phyloP scores from a whole-genome alignment of 163 green algal species.

The Picocystis sp. region DNA sequence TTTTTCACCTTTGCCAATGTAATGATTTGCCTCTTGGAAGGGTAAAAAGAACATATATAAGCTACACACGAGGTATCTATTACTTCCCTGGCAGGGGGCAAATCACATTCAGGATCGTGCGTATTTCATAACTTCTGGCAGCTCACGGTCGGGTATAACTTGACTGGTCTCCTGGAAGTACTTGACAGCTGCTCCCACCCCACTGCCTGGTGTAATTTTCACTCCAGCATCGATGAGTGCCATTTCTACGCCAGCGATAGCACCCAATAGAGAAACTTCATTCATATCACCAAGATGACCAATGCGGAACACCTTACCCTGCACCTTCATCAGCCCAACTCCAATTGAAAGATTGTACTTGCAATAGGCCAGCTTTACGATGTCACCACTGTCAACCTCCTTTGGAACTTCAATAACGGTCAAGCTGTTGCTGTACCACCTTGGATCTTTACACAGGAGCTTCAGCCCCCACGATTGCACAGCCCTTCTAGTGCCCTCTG shows the following conservation, averaged over 20 bases:
- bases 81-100: no score
- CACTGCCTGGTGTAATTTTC: slow-evolving; percentile 43
- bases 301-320: slow-evolving; percentile 82
- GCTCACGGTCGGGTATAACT: slow-evolving; percentile 58
- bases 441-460: slow-evolving; percentile 67
- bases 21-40: no score
- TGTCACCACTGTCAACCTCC: slow-evolving; percentile 66
- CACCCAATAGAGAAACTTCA: slow-evolving; percentile 77
- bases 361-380: slow-evolving; percentile 75
- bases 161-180: slow-evolving; percentile 44
- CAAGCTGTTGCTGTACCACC: slow-evolving; percentile 79
- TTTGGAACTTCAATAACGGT: slow-evolving; percentile 79
- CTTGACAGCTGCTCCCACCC: slow-evolving; percentile 45
- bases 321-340: slow-evolving; percentile 61
- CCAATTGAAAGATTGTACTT: slow-evolving; percentile 95
- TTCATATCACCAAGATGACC: slow-evolving; percentile 96
- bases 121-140: not conserved
- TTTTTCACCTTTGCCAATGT: no score
- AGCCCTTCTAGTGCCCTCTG: slow-evolving; percentile 61
- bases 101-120: no score
- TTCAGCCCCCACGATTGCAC: slow-evolving; percentile 80
- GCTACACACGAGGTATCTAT: no score
- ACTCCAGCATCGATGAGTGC: slow-evolving; percentile 66
- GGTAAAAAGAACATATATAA: no score
- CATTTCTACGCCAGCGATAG: slow-evolving; percentile 82